Conservation (phyloP, 176 grass and related monocot species). For the Phyllostachys edulis region DNA sequence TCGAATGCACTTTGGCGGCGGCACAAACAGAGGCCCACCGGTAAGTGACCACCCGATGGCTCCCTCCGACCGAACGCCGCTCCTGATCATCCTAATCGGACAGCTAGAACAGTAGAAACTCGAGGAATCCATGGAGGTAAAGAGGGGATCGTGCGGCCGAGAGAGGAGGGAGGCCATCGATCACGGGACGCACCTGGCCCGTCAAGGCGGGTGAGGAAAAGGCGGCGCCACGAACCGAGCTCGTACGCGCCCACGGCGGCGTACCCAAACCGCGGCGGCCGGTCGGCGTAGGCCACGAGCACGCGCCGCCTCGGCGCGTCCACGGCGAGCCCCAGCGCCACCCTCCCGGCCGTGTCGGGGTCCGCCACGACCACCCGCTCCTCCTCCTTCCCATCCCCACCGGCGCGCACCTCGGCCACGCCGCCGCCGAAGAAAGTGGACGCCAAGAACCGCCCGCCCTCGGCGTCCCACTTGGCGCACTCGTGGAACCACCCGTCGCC, state of each 20-base stretch:
- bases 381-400: not conserved
- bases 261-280: slow-evolving; percentile 35
- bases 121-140: not conserved
- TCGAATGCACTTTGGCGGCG: not conserved
- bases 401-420: slow-evolving; percentile 52
- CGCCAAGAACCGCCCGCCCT: slow-evolving; percentile 56
- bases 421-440: slow-evolving; percentile 59
- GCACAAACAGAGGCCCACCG: not conserved
- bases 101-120: not conserved
- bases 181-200: slow-evolving; percentile 49
- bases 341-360: slow-evolving; percentile 49
- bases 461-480: slow-evolving; percentile 94
- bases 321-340: slow-evolving; percentile 53
- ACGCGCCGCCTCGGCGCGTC: slow-evolving; percentile 54
- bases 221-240: slow-evolving; percentile 60
- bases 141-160: not conserved
- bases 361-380: slow-evolving; percentile 62
- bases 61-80: not conserved
- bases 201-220: slow-evolving; percentile 77
- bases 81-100: not conserved
- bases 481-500: slow-evolving; percentile 69
- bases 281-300: slow-evolving; percentile 70
- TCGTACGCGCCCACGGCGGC: slow-evolving; percentile 78
- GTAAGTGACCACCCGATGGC: not conserved
- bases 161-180: not conserved